Percentiles rank a stretch among this genome's conserved stretches.
phyloP scores from a whole-genome alignment of 495 filamentous ascomycete genomes.

The Cercophora samala region DNA sequence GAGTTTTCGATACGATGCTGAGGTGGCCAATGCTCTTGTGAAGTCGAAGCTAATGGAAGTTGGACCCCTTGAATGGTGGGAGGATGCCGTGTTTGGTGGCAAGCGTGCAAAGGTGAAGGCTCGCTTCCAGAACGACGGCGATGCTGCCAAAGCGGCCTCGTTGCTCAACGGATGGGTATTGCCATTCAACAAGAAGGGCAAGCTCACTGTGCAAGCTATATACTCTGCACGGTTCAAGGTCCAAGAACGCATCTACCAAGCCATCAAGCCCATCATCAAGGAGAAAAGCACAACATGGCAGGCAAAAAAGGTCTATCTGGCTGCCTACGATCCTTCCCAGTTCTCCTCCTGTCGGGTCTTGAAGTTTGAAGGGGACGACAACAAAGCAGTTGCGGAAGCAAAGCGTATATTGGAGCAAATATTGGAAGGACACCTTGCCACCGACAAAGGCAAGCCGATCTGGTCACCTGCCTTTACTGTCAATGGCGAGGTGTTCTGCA shows the following conservation, averaged over 20 bases:
- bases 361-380: constrained; percentile 43
- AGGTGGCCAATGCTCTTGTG: constrained; percentile 15
- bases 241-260: constrained; percentile 34
- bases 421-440: constrained; percentile 22
- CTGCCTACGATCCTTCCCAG: constrained; percentile 27
- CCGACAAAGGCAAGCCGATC: constrained; percentile 19
- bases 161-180: constrained; percentile 24
- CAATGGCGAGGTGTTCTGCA: constrained; percentile 19
- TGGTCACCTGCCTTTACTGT: constrained; percentile 29
- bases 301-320: constrained; percentile 28
- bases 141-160: constrained; percentile 33
- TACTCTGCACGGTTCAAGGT: constrained; percentile 40
- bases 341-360: constrained; percentile 24
- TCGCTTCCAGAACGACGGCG: constrained; percentile 29
- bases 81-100: constrained; percentile 18
- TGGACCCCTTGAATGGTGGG: constrained; percentile 37
- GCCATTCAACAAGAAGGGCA: constrained; percentile 23
- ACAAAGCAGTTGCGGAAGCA: constrained; percentile 35
- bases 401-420: constrained; percentile 38
- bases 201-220: constrained; percentile 33
- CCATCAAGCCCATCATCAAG: constrained; percentile 34
- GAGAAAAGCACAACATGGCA: constrained; percentile 29
- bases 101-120: constrained; percentile 36
- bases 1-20: constrained; percentile 22
- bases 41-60: constrained; percentile 29